A percentile compares a stretch with the other conserved stretches of the same genome.
Conservation (phyloP, 345 rosid species). For the Eucalyptus marginata region DNA sequence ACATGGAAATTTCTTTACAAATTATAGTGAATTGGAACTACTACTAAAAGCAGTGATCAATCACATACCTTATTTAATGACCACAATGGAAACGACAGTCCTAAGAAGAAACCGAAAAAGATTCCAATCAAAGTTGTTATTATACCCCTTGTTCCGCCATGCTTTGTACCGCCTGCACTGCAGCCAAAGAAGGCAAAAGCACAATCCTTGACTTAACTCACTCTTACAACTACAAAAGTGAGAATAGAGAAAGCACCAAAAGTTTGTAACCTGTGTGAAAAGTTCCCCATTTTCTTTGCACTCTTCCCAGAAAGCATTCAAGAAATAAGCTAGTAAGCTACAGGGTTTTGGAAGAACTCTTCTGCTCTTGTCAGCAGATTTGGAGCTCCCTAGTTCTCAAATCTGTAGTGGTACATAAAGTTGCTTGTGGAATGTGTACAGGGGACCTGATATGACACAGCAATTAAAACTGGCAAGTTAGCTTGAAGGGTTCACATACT, state of each 20-base stretch:
- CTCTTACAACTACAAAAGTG: background rate
- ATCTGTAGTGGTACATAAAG: background rate
- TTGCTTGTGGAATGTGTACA: background rate
- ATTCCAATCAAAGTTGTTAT: slow-evolving; percentile 64
- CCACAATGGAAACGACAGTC: slow-evolving; percentile 64
- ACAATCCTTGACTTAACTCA: background rate
- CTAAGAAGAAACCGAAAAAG: slow-evolving; percentile 67
- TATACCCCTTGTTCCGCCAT: slow-evolving; percentile 58
- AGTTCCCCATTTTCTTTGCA: slow-evolving; percentile 39
- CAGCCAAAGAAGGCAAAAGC: slow-evolving; percentile 4
- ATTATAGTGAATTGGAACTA: background rate
- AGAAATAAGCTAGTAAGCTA: background rate
- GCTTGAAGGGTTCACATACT: background rate
- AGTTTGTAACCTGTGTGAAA: slow-evolving; percentile 50
- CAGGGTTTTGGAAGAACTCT: background rate
- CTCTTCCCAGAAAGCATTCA: slow-evolving; percentile 5
- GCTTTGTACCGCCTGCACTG: slow-evolving; percentile 45
- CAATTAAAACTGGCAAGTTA: background rate
- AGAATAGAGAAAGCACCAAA: background rate
- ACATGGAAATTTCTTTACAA: background rate
- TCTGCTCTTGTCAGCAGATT: background rate
- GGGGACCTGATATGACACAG: background rate
- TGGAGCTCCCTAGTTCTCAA: background rate
- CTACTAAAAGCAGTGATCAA: background rate
- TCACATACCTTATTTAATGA: slow-evolving; percentile 60